Conservation (phyloP, 805 yeast species). For the Isabelozyma heimii region DNA sequence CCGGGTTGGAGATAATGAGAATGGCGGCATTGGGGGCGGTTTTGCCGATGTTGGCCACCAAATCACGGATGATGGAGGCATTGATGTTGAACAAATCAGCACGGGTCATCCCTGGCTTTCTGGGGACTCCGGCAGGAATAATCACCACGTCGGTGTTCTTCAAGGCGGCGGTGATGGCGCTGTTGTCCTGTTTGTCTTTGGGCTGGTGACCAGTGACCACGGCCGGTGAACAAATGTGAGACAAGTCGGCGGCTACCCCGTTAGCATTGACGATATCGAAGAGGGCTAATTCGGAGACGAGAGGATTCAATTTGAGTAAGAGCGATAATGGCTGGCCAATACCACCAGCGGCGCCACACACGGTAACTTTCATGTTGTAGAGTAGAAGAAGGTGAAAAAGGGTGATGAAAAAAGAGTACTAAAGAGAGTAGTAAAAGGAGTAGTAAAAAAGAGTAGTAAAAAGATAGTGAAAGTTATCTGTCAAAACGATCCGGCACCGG, state of each 20-base stretch:
- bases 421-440: neutral
- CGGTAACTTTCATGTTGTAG: conserved; percentile 43
- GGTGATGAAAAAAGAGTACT: neutral
- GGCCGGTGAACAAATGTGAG: conserved; percentile 41
- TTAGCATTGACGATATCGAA: conserved; percentile 44
- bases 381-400: neutral
- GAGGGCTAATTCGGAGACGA: conserved; percentile 37
- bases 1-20: conserved; percentile 46
- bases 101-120: conserved; percentile 49
- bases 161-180: conserved; percentile 36
- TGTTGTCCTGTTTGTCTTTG: conserved; percentile 31
- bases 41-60: conserved; percentile 37
- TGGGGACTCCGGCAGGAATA: conserved; percentile 48
- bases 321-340: conserved; percentile 48
- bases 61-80: conserved; percentile 43
- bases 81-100: conserved; percentile 47
- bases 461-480: neutral
- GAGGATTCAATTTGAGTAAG: conserved; percentile 38
- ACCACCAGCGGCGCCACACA: conserved; percentile 50
- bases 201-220: conserved; percentile 42
- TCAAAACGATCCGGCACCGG: neutral
- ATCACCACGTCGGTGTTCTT: conserved; percentile 38
- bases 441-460: neutral
- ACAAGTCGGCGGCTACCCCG: conserved; percentile 47
- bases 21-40: conserved; percentile 43